Conservation (phyloP, 371 early-diverging fungal species). For the Mucor plumbeus region DNA sequence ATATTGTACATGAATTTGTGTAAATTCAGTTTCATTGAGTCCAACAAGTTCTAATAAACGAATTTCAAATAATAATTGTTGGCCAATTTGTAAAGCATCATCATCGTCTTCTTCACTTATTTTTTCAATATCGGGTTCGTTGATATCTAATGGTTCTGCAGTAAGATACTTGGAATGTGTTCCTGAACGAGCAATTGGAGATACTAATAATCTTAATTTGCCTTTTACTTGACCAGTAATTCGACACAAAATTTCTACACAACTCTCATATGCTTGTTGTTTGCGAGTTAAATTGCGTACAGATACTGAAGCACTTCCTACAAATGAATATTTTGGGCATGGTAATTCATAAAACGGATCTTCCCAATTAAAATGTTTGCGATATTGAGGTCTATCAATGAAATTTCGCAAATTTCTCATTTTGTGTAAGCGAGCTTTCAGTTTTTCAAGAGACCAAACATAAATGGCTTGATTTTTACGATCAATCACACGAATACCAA, state of each 20-base stretch:
- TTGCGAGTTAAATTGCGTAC: slow-evolving; percentile 56
- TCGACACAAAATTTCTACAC: slow-evolving; percentile 65
- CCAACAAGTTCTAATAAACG: slow-evolving; percentile 68
- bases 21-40: slow-evolving; percentile 65
- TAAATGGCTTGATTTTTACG: slow-evolving; percentile 72
- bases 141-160: slow-evolving; percentile 3
- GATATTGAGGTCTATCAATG: slow-evolving; percentile 71
- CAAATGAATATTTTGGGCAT: slow-evolving; percentile 68
- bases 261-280: slow-evolving; percentile 54
- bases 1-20: slow-evolving; percentile 81
- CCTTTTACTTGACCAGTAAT: slow-evolving; percentile 61
- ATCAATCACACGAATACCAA: slow-evolving; percentile 77
- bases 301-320: slow-evolving; percentile 66
- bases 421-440: slow-evolving; percentile 66
- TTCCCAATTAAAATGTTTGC: slow-evolving; percentile 72
- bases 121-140: background rate
- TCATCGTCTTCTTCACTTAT: background rate
- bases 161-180: background rate
- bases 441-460: slow-evolving; percentile 74
- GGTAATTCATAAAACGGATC: slow-evolving; percentile 78
- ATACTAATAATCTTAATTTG: slow-evolving; percentile 43
- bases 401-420: slow-evolving; percentile 82
- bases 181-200: slow-evolving; percentile 42
- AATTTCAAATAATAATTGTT: slow-evolving; percentile 69
- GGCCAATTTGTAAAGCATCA: slow-evolving; percentile 37